A percentile compares a stretch with the other conserved stretches of the same genome.
Conservation (phyloP, 148 eudicot species). For the Rhododendron vialii region DNA sequence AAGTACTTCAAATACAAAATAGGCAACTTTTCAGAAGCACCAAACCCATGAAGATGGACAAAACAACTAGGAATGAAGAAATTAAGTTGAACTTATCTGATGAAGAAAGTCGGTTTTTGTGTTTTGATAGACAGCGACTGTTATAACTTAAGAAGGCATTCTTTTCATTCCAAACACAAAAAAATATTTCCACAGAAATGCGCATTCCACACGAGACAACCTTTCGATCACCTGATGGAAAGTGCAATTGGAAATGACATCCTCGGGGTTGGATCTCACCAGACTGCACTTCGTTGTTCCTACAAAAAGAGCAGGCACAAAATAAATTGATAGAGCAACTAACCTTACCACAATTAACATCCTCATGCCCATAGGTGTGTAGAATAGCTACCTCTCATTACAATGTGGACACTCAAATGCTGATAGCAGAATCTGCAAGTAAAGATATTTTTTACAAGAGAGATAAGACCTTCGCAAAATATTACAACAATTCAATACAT, state of each 20-base stretch:
- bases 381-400: constrained; percentile 68
- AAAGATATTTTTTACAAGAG: not conserved
- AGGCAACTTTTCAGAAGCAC: not conserved
- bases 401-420: constrained; percentile 98
- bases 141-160: not conserved
- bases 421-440: constrained; percentile 73
- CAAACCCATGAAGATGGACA: not conserved
- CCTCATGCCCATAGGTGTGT: not conserved
- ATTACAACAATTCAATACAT: not conserved
- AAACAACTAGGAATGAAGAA: not conserved
- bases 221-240: constrained; percentile 66
- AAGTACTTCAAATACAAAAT: not conserved
- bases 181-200: no score
- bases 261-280: constrained; percentile 87
- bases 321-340: not conserved
- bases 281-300: constrained; percentile 95
- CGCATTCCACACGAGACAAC: constrained; percentile 22
- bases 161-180: not conserved
- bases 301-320: constrained; percentile 21
- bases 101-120: not conserved
- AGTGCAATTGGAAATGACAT: constrained; percentile 47
- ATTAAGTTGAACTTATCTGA: not conserved
- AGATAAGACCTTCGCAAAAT: not conserved
- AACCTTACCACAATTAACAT: not conserved
- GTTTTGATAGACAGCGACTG: not conserved